A percentile compares a stretch with the other conserved stretches of the same genome.
Conservation (phyloP, 768 basidiomycete species). For the Neoboletus brunneissimus region DNA sequence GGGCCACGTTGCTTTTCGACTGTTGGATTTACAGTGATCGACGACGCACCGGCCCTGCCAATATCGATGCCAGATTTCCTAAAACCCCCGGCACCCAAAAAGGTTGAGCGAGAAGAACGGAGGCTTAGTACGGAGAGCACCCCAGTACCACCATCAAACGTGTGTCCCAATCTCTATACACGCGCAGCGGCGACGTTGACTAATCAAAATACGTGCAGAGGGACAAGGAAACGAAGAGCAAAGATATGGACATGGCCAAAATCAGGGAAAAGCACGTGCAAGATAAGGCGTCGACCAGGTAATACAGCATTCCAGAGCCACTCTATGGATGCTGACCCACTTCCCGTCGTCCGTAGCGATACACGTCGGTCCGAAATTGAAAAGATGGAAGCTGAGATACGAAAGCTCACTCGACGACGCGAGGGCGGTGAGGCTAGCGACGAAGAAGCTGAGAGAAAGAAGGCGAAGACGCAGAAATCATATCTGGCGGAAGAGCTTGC, state of each 20-base stretch:
- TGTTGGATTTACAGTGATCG: slow-evolving; percentile 23
- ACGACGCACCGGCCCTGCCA: slow-evolving; percentile 7
- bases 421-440: slow-evolving; percentile 61
- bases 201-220: background rate
- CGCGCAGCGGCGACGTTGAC: background rate
- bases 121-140: background rate
- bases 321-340: background rate
- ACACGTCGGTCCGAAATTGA: slow-evolving; percentile 74
- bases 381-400: slow-evolving; percentile 86
- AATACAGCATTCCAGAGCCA: background rate
- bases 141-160: slow-evolving; percentile 15
- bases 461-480: slow-evolving; percentile 60
- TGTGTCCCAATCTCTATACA: background rate
- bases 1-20: background rate
- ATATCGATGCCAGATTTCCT: slow-evolving; percentile 9
- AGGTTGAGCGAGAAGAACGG: slow-evolving; percentile 2
- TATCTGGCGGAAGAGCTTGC: slow-evolving; percentile 78
- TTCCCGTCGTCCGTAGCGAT: slow-evolving; percentile 38
- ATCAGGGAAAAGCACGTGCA: slow-evolving; percentile 75
- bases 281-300: slow-evolving; percentile 67
- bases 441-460: slow-evolving; percentile 52
- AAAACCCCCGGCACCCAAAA: slow-evolving; percentile 2
- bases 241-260: slow-evolving; percentile 53
- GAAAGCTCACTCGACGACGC: slow-evolving; percentile 64
- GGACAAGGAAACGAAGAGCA: slow-evolving; percentile 23